Evolutionary conservation across 2,329 filamentous ascomycete genomes (phyloP), one percentile per base, ranked within the genome.

Genomic region (Ophiostoma tasmaniense): DNA sequence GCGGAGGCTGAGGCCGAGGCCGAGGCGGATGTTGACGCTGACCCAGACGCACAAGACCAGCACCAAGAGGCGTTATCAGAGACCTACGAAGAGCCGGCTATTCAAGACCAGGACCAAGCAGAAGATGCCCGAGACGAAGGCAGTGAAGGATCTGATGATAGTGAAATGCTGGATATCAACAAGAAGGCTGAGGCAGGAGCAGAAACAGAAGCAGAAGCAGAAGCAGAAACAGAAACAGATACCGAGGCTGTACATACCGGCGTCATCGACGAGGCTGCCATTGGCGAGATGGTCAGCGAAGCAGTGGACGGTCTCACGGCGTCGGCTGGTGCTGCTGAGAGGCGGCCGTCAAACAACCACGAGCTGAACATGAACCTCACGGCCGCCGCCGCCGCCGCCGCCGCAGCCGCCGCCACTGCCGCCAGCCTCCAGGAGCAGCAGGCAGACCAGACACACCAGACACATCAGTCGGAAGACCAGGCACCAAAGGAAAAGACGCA

Each of bases 251-350:
- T 10, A 7, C 17, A 10, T 39, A 45, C 25, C 65, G 72, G 69
- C 67, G 71, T 67, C 64, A 71, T 75, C 30, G 74, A 74, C 37
- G 74, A 73, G 45, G 72, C 66, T 0, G 70, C 69, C 39, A 68
- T 71, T 70, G 71, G 66, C 61, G 70, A 68, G 55, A 68, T 66
- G 67, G 62, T 70, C 33, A 61, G 65, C 50, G 64, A 67, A 20
- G 68, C 71, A 14, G 69, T 67, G 10, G 67, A 66, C 37, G 66
- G 59, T 5, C 61, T 50, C n/a, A 20, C 33, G 11, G 42, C 61
- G 20, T 37, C 30, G 20, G 61, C 61, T 33, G 20, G 61, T 7
- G 25, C 8, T 59, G n/a, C 13, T 17, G 37, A 33, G 22, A 22
- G 14, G 33, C 42, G 30, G 42, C 33, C 52, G 3, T 14, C 68